A percentile compares a stretch with the other conserved stretches of the same genome.
phyloP scores from a whole-genome alignment of 805 yeast genomes.

The Scheffersomyces spartinae region DNA sequence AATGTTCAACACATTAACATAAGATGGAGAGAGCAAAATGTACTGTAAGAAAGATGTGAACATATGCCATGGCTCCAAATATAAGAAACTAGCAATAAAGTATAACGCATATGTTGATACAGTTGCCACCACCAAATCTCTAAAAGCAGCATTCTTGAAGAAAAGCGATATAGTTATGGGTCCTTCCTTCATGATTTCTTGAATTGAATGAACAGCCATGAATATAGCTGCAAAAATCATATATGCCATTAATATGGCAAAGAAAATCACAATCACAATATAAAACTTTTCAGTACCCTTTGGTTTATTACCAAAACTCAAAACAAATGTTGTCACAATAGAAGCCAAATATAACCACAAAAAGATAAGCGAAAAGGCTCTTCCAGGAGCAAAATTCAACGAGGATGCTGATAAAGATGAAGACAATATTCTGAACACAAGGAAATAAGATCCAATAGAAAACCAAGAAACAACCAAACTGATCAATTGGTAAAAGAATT shows the following conservation, averaged over 20 bases:
- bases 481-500: constrained; percentile 43
- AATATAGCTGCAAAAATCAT: constrained; percentile 47
- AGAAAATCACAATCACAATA: constrained; percentile 39
- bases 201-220: constrained; percentile 43
- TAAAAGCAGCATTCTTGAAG: constrained; percentile 32
- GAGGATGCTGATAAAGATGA: constrained; percentile 32
- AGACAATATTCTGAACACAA: constrained; percentile 52
- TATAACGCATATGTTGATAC: constrained; percentile 52
- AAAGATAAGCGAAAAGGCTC: constrained; percentile 38
- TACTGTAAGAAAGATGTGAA: constrained; percentile 43
- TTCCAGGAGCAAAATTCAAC: constrained; percentile 34
- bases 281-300: constrained; percentile 48
- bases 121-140: constrained; percentile 46
- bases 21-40: constrained; percentile 40
- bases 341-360: constrained; percentile 47
- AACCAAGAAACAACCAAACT: constrained; percentile 52
- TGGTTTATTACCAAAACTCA: constrained; percentile 56
- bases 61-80: constrained; percentile 60
- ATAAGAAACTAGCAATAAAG: constrained; percentile 45
- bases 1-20: constrained; percentile 46
- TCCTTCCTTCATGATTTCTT: constrained; percentile 14
- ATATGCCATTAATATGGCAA: constrained; percentile 51
- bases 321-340: constrained; percentile 45
- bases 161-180: constrained; percentile 34
- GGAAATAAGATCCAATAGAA: constrained; percentile 48